Base-by-base conservation (phyloP, 2,329 filamentous ascomycete species). In the Aspergillus felis region DNA sequence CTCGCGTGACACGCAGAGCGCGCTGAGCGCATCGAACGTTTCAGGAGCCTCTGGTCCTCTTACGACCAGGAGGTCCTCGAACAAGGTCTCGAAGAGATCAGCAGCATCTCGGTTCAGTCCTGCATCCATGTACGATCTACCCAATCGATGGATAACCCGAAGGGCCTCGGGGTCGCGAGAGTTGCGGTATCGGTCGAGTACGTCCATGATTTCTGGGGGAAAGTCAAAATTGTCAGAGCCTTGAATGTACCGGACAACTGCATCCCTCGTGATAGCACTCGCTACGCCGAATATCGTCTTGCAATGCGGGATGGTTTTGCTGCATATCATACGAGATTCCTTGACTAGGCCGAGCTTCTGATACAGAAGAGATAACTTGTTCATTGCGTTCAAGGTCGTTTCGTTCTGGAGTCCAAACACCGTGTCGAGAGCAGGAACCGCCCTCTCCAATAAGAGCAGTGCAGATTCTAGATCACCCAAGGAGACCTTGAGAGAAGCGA, bases 151-250 rank as follows among this genome's bases (percentile, higher is more conserved):
- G 38, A 70, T 60, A 14, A 71, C 68, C 5, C 64, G 61, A 14
- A 70, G 65, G 20, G 64, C 61, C 20, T 69, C 65, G 1, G 63
- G 48, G 14, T 64, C 59, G 25, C 59, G 61, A 17, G 66, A 67
- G 9, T 54, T 62, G 25, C 62, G 65, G 51, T 70, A 71, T n/a
- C 65, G 61, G 20, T 69, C 66, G 6, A 70, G 61, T 10, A 66
- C 62, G 9, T 65, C 61, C 48, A 63, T 60, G 50, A 71, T 64
- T 9, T 70, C 68, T 5, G 57, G 14, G 4, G 68, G 64, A 32
- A 71, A 71, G 53, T 71, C 68, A 44, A 71, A 69, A 51, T 67
- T 69, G 1, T 63, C 64, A 1, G 66, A 64, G 53, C 61, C 60
- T 24, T 69, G 63, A 1, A 71, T 53, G 53, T 69, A 71, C 20